Conservation (phyloP, 257 asterid genomes). For the Anisodus tanguticus region DNA sequence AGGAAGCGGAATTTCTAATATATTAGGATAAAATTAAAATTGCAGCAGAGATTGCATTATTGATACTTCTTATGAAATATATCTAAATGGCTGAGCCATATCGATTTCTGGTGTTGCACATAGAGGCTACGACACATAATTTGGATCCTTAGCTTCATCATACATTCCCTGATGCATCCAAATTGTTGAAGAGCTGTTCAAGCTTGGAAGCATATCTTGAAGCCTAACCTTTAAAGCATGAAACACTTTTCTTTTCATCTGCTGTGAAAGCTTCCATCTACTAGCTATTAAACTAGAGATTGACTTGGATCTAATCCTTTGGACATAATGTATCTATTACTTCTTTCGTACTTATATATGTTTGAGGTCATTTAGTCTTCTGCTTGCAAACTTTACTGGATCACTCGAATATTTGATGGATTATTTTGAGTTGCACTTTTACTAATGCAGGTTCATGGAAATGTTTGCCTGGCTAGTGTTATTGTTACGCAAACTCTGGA, state of each 20-base stretch:
- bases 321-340: neutral
- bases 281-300: conserved; percentile 12
- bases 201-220: conserved; percentile 24
- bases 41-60: neutral
- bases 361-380: conserved; percentile 15
- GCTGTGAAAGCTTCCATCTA: conserved; percentile 1
- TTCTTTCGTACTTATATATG: neutral
- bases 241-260: neutral
- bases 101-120: neutral
- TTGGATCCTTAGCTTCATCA: conserved; percentile 18
- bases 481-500: conserved; percentile 96
- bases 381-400: conserved; percentile 10
- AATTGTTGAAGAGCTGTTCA: neutral
- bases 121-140: neutral
- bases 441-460: conserved; percentile 90
- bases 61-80: neutral
- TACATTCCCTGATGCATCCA: neutral
- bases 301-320: neutral
- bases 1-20: neutral
- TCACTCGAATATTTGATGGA: conserved; percentile 15
- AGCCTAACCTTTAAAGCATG: conserved; percentile 14
- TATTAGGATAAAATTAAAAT: neutral
- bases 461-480: conserved; percentile 96
- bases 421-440: conserved; percentile 24
- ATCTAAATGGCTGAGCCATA: conserved; percentile 6